Percentiles rank a stretch among this genome's conserved stretches.
Conservation (phyloP, 2,329 filamentous ascomycete species). For the Zymoseptoria tritici region DNA sequence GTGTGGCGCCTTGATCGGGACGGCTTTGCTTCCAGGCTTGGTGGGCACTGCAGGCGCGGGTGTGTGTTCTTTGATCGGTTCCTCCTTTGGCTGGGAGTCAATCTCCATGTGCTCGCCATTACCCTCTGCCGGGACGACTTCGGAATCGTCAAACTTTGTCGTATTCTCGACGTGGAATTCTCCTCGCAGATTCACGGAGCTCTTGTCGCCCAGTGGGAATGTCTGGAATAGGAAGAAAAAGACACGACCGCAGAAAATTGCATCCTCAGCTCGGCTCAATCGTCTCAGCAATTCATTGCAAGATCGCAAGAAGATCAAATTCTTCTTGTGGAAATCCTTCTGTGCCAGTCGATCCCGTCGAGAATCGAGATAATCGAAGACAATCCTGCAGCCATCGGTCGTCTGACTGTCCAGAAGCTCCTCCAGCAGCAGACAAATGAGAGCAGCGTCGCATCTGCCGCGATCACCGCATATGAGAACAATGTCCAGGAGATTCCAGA, state of each 20-base stretch:
- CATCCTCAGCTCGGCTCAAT: slow-evolving; percentile 91
- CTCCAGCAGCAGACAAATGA: slow-evolving; percentile 86
- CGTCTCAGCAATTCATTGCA: slow-evolving; percentile 94
- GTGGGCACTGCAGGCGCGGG: slow-evolving; percentile 15
- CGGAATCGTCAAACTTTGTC: slow-evolving; percentile 63
- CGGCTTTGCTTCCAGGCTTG: slow-evolving; percentile 23
- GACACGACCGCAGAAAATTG: slow-evolving; percentile 91
- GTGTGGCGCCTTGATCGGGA: slow-evolving; percentile 15
- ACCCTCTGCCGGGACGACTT: slow-evolving; percentile 20
- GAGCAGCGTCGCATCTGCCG: slow-evolving; percentile 60
- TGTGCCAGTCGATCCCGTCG: slow-evolving; percentile 80
- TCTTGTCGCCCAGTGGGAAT: slow-evolving; percentile 92
- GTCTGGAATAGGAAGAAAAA: slow-evolving; percentile 99
- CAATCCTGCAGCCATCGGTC: slow-evolving; percentile 78
- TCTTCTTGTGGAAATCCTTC: slow-evolving; percentile 71
- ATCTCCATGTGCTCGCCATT: slow-evolving; percentile 58
- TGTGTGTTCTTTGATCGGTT: slow-evolving; percentile 12
- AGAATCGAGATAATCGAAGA: slow-evolving; percentile 94
- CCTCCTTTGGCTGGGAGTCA: slow-evolving; percentile 35
- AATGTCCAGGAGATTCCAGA: slow-evolving; percentile 93
- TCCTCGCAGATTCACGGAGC: slow-evolving; percentile 90
- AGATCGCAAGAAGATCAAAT: slow-evolving; percentile 79
- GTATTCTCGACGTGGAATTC: slow-evolving; percentile 96
- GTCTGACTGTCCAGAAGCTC: slow-evolving; percentile 95
- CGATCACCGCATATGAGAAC: slow-evolving; percentile 71